phyloP scores from a whole-genome alignment of 345 rosid genomes.

The Rubroshorea leprosula region DNA sequence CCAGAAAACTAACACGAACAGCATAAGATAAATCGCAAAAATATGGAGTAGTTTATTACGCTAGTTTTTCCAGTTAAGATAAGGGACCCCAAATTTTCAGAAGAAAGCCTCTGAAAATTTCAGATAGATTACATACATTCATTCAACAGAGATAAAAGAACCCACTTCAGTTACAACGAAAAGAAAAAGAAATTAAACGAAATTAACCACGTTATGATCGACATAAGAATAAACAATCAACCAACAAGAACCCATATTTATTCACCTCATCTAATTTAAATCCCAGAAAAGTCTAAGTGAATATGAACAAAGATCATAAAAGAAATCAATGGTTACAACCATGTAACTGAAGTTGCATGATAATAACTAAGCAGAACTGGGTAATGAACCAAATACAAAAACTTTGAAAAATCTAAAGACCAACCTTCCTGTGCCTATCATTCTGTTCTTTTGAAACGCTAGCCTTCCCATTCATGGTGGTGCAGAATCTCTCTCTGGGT shows the following conservation, averaged over 20 bases:
- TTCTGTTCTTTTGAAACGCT: conserved; percentile 55
- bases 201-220: conserved; percentile 3
- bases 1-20: conserved; percentile 2
- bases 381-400: conserved; percentile 1
- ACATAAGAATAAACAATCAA: conserved; percentile 1
- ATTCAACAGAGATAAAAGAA: neutral
- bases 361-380: conserved; percentile 4
- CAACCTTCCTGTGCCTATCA: conserved; percentile 56
- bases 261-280: neutral
- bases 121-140: neutral
- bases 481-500: conserved; percentile 2
- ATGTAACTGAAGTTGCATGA: no score
- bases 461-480: conserved; percentile 62
- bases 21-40: conserved; percentile 11
- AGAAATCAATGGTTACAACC: neutral
- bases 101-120: conserved; percentile 7
- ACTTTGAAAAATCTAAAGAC: neutral
- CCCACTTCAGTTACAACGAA: no score
- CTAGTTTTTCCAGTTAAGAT: neutral
- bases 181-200: neutral
- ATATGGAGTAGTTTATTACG: neutral
- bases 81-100: neutral
- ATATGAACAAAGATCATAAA: neutral
- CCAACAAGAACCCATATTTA: neutral
- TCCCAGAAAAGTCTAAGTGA: conserved; percentile 4